These are phyloP conservation scores for Bondarzewia mesenterica DNA, from an alignment of 1,284 basidiomycete genomes.

Conservation along the genomic window DNA sequence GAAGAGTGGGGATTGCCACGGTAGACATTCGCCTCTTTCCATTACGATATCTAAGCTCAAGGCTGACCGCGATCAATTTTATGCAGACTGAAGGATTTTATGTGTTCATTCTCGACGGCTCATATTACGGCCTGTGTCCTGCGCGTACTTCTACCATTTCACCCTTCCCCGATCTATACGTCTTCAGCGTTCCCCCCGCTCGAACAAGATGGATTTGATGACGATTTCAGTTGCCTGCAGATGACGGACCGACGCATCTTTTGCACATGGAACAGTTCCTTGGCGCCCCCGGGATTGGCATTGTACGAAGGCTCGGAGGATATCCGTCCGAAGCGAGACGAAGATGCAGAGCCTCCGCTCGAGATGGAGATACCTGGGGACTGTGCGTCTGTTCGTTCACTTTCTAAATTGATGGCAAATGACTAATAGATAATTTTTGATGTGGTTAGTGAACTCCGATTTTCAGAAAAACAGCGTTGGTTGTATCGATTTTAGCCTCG, in stretches of 20 bases:
- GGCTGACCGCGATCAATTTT: neutral
- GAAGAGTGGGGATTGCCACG: slow-evolving; percentile 40
- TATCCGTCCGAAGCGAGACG: neutral
- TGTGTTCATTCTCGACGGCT: slow-evolving; percentile 17
- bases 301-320: neutral
- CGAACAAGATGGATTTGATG: slow-evolving; percentile 25
- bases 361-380: neutral
- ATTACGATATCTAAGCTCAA: neutral
- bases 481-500: slow-evolving; percentile 12
- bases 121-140: slow-evolving; percentile 7
- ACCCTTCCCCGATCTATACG: slow-evolving; percentile 21
- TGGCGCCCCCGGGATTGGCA: neutral
- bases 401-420: neutral
- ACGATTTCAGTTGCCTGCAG: slow-evolving; percentile 44
- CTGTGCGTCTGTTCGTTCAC: neutral
- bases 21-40: slow-evolving; percentile 25
- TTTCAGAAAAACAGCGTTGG: slow-evolving; percentile 1
- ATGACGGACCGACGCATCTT: slow-evolving; percentile 45
- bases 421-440: neutral
- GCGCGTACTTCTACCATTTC: neutral
- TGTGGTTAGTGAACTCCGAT: too few species aligned
- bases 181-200: slow-evolving; percentile 31
- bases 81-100: slow-evolving; percentile 9
- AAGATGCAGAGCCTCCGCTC: neutral
- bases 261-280: slow-evolving; percentile 32